phyloP scores from a whole-genome alignment of 805 yeast species.

The Saccharomycopsis sp. region DNA sequence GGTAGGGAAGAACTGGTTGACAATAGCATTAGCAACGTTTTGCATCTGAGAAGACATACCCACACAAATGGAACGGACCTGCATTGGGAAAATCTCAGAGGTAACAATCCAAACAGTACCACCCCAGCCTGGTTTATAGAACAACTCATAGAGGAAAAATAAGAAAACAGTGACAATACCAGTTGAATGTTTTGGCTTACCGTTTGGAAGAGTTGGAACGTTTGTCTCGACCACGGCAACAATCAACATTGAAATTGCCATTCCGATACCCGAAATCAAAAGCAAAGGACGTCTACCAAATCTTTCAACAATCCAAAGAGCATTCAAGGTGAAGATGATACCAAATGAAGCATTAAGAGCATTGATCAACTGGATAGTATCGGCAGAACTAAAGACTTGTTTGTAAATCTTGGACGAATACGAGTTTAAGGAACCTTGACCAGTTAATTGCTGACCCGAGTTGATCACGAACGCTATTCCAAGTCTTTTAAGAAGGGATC shows the following conservation, averaged over 20 bases:
- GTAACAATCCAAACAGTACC: conserved; percentile 62
- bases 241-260: conserved; percentile 50
- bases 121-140: conserved; percentile 69
- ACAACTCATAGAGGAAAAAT: conserved; percentile 57
- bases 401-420: conserved; percentile 19
- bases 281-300: conserved; percentile 50
- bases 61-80: conserved; percentile 54
- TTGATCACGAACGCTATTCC: conserved; percentile 11
- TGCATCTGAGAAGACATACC: conserved; percentile 48
- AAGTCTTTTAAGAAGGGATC: conserved; percentile 9
- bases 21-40: conserved; percentile 22
- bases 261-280: conserved; percentile 43
- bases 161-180: conserved; percentile 59
- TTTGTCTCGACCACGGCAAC: conserved; percentile 60
- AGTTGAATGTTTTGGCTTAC: conserved; percentile 39
- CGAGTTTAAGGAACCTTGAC: conserved; percentile 20
- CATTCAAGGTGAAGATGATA: conserved; percentile 20
- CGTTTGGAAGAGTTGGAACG: conserved; percentile 34
- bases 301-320: conserved; percentile 42
- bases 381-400: conserved; percentile 14
- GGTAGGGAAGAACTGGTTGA: conserved; percentile 38
- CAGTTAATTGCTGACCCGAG: conserved; percentile 39
- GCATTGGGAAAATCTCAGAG: conserved; percentile 61
- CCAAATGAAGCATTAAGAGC: conserved; percentile 17
- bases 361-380: conserved; percentile 25